These are phyloP conservation scores for Citrus australasica DNA, from an alignment of 345 rosid genomes.

Conservation along the genomic window DNA sequence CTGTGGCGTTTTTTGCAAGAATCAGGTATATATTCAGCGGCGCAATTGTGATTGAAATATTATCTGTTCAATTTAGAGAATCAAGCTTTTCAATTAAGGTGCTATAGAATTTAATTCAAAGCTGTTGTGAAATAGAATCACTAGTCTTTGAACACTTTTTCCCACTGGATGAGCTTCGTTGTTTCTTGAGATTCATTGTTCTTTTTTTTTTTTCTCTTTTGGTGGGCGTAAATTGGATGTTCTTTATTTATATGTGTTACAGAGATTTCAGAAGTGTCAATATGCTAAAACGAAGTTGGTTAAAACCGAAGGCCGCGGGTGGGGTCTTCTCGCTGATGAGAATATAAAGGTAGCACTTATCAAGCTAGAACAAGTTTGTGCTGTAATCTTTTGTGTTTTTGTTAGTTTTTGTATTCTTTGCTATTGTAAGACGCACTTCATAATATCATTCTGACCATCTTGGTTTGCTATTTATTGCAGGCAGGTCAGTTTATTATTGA, in stretches of 20 bases:
- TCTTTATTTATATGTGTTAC: conserved; percentile 18
- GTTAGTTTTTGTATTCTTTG: neutral
- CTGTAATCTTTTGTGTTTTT: neutral
- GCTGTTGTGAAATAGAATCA: neutral
- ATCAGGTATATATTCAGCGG: conserved; percentile 51
- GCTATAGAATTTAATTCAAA: neutral
- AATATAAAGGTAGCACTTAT: conserved; percentile 59
- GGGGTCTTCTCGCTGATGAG: conserved; percentile 86
- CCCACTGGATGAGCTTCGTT: neutral
- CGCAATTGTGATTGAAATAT: neutral
- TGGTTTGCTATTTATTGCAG: conserved; percentile 31
- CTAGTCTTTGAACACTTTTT: neutral
- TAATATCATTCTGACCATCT: neutral
- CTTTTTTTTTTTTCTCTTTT: neutral
- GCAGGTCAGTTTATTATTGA: conserved; percentile 85
- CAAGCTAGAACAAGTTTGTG: neutral
- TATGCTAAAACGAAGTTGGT: conserved; percentile 74
- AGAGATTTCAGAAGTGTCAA: conserved; percentile 85
- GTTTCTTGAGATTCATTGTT: neutral
- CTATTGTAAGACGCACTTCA: neutral
- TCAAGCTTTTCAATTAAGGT: neutral
- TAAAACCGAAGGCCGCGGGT: conserved; percentile 80
- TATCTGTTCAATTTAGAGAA: neutral
- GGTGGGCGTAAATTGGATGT: neutral
- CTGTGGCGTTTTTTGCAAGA: conserved; percentile 68